Conservation (phyloP, 768 basidiomycete species). For the Sporobolomyces roseus region DNA sequence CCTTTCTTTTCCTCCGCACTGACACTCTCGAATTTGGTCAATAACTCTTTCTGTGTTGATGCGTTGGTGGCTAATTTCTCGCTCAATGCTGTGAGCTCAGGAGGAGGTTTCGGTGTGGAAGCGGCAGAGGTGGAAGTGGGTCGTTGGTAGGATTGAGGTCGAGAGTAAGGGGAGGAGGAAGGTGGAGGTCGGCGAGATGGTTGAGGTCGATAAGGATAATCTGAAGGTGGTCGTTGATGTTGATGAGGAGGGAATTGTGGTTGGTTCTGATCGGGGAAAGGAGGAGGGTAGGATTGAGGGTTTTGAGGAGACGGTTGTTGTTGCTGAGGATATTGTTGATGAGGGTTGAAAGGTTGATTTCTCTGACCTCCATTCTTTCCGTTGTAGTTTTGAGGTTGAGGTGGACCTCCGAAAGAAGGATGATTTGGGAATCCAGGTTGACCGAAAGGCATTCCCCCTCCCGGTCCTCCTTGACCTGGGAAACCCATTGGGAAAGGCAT, state of each 20-base stretch:
- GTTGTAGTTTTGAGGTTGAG: not conserved
- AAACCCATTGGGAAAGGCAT: no score
- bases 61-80: slow-evolving; percentile 6
- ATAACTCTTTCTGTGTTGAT: slow-evolving; percentile 2
- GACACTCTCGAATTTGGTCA: not conserved
- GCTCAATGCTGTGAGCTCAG: not conserved
- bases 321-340: not conserved
- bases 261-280: no score
- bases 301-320: not conserved
- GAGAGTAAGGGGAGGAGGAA: no score
- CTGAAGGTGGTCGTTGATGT: not conserved
- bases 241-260: no score
- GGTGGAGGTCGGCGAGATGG: slow-evolving; percentile 4
- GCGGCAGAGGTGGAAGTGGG: not conserved
- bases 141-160: not conserved
- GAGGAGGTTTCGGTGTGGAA: not conserved
- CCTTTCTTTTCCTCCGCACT: slow-evolving; percentile 2
- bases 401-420: slow-evolving; percentile 4
- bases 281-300: not conserved
- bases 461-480: no score
- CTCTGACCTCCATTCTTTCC: not conserved
- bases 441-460: not conserved
- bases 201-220: not conserved
- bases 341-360: not conserved
- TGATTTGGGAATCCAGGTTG: slow-evolving; percentile 7